Conservation (phyloP, 2,329 filamentous ascomycete genomes). For the Colletotrichum viniferum region DNA sequence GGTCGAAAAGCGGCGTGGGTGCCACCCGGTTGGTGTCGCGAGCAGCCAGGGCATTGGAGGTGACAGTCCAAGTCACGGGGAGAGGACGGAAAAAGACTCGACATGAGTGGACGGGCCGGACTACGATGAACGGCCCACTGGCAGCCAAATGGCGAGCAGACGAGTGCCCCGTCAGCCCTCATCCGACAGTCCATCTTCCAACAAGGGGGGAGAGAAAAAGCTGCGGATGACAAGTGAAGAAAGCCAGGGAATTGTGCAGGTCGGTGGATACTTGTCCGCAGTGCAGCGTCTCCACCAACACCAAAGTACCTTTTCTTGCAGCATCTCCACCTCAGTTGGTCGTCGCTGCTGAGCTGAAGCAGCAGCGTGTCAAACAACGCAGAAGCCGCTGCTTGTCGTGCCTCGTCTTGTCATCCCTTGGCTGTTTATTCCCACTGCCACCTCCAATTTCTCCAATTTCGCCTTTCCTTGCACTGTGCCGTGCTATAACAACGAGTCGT, state of each 20-base stretch:
- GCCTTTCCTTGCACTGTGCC: neutral
- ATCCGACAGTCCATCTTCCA: constrained; percentile 1
- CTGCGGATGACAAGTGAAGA: neutral
- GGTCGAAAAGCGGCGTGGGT: constrained; percentile 11
- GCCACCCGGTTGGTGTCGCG: constrained; percentile 13
- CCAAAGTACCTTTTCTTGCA: neutral
- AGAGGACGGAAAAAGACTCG: neutral
- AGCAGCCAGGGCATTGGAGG: neutral
- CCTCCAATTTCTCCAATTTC: neutral
- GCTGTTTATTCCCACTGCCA: neutral
- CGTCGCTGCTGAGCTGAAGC: neutral
- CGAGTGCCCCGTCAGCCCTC: constrained; percentile 1
- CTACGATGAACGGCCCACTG: neutral
- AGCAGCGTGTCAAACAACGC: neutral
- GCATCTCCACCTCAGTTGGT: neutral
- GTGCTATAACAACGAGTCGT: neutral
- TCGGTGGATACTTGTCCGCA: neutral
- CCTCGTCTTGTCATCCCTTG: neutral
- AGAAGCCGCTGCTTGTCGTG: neutral
- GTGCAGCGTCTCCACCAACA: neutral
- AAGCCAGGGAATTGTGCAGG: neutral
- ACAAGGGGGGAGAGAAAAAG: neutral
- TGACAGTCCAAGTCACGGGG: neutral
- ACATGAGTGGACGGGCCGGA: constrained; percentile 10
- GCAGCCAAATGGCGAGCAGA: neutral